phyloP scores from a whole-genome alignment of 192 early-diverging fungal genomes.

The Phycomyces blakesleeanus region DNA sequence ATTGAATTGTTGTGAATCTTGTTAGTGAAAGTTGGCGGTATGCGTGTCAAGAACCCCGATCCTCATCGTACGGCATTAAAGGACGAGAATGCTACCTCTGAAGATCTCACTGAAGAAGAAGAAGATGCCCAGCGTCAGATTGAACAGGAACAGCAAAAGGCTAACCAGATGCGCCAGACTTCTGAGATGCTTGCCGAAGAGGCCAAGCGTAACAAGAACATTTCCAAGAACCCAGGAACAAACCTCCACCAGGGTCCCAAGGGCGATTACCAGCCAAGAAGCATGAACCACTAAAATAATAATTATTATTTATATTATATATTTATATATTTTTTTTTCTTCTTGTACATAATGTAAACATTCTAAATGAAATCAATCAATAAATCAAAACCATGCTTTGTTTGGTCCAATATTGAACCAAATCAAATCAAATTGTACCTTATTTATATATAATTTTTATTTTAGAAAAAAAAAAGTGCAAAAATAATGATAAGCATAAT shows the following conservation, averaged over 20 bases:
- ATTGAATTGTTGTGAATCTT: too few relatives aligned
- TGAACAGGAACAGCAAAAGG: neutral
- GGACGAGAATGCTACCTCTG: neutral
- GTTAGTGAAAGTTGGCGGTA: neutral
- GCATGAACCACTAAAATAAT: neutral
- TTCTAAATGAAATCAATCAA: too few relatives aligned
- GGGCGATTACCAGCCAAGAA: constrained; percentile 1
- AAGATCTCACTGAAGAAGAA: neutral
- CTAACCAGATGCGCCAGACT: neutral
- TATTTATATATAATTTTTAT: too few relatives aligned
- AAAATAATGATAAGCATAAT: too few relatives aligned
- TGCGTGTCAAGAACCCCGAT: neutral
- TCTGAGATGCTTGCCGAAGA: neutral
- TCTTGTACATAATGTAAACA: too few relatives aligned
- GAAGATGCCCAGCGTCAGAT: neutral
- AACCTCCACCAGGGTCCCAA: neutral
- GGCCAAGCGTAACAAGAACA: neutral
- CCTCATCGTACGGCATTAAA: neutral
- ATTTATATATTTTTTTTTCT: too few relatives aligned
- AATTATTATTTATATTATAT: neutral
- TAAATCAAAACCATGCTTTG: too few relatives aligned
- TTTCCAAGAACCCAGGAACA: neutral
- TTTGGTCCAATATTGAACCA: too few relatives aligned
- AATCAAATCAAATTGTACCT: too few relatives aligned
- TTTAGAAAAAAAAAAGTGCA: too few relatives aligned